Evolutionary conservation across 1,139 yeast genomes (phyloP), one percentile per base, ranked within the genome.

Genomic region (Chernovozyma sophiae-reginae): DNA sequence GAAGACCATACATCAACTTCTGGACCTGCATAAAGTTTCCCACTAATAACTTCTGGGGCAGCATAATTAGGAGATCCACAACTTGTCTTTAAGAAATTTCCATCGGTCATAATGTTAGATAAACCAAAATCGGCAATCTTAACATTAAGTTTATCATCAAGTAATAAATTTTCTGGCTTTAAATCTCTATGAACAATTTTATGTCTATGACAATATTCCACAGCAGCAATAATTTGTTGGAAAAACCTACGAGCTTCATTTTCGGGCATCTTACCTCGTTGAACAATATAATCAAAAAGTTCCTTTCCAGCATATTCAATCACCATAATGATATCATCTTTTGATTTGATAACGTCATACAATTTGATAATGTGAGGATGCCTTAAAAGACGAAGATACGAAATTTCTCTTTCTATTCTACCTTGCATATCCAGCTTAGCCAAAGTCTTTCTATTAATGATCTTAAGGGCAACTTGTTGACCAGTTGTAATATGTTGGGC

Each of bases 1-100:
- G 96, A 85, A 0, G 96, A 86, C 99, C 99, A 94, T 37, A 94
- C 97, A 59, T 94, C 98, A 35, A 92, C 98, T 62, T 92, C 98
- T 2, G 97, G 97, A 4, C 98, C 98, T 2, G 97, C 98, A 54
- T 92, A 92, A 41, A 92, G 72, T 57, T 94, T 90, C 32, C 98
- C 98, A 47, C 94, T 81, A 43, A 92, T 92, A 33, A 92, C 97
- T 61, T 92, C 98, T 0, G 98, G 98, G 0, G 98, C 98, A 2
- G 98, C 98, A 56, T 92, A 92, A 56, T 92, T 90, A 36, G 98
- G 97, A 12, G 96, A 86, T 2, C 98, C 98, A 67, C 98, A 92
- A 53, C 92, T 80, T 1, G 98, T 92, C 57, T 90, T 92, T 55
- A 92, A 72, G 54, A 92, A 92, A 57, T 92, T 92, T 41, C 98